These are phyloP conservation scores for Phytophthora chlamydospora DNA, from an alignment of 352 stramenopile species.

Conservation along the genomic window DNA sequence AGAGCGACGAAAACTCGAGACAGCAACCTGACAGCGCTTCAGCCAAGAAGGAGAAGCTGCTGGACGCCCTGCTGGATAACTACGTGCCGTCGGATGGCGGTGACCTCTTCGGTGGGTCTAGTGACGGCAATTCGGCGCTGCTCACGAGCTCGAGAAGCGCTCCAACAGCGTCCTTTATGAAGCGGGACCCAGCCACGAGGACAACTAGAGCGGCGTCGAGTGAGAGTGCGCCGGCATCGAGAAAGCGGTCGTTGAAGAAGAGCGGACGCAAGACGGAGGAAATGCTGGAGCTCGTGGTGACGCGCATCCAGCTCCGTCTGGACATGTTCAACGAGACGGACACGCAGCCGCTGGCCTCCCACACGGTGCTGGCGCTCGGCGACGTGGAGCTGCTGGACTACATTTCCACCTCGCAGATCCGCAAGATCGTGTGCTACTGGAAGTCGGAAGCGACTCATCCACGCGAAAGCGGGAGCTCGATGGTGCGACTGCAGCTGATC, in stretches of 20 bases:
- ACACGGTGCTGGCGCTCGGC: slow-evolving; percentile 74
- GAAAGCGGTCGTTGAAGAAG: slow-evolving; percentile 79
- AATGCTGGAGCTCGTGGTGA: slow-evolving; percentile 87
- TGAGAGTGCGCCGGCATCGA: slow-evolving; percentile 15
- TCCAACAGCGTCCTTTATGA: slow-evolving; percentile 43
- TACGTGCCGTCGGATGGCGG: slow-evolving; percentile 73
- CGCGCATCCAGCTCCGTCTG: slow-evolving; percentile 82
- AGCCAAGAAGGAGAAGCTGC: slow-evolving; percentile 69
- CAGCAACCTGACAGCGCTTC: slow-evolving; percentile 18
- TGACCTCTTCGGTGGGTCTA: slow-evolving; percentile 58
- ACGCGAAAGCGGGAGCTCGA: slow-evolving; percentile 84
- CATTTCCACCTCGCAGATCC: slow-evolving; percentile 90
- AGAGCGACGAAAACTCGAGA: slow-evolving; percentile 3
- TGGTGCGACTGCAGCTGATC: slow-evolving; percentile 82
- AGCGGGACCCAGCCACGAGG: slow-evolving; percentile 34
- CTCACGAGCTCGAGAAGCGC: slow-evolving; percentile 50
- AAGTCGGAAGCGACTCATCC: slow-evolving; percentile 85
- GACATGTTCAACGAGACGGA: slow-evolving; percentile 87
- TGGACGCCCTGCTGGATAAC: slow-evolving; percentile 83
- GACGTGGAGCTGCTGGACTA: slow-evolving; percentile 89
- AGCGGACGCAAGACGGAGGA: slow-evolving; percentile 88
- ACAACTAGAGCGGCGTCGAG: slow-evolving; percentile 31
- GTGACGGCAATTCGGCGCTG: slow-evolving; percentile 34
- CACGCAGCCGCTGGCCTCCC: slow-evolving; percentile 72
- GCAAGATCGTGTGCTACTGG: slow-evolving; percentile 92